Evolutionary conservation across 176 grass and related monocot species (phyloP).

Genomic region (Carex scoparia): DNA sequence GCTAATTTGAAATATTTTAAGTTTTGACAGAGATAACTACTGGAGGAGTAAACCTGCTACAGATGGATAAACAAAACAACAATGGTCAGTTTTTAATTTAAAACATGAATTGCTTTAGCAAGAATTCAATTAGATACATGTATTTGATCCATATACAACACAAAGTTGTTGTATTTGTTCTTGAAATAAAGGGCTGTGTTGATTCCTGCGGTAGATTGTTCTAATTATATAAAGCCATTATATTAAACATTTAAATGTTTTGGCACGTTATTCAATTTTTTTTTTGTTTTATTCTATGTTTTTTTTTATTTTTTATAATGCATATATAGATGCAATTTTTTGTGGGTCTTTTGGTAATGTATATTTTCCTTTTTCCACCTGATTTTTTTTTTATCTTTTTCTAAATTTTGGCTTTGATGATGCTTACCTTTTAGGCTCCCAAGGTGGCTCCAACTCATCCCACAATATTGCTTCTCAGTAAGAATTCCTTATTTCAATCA

Average conservation of each 20-base stretch:
- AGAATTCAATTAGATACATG: neutral
- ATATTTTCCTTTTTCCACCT: no score
- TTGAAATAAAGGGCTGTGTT: neutral
- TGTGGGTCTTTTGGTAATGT: neutral
- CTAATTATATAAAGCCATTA: neutral
- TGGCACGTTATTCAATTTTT: neutral
- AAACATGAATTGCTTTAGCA: neutral
- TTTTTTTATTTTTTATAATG: neutral
- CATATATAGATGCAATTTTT: neutral
- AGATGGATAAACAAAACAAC: constrained; percentile 10
- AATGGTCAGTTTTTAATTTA: neutral
- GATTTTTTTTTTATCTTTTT: neutral
- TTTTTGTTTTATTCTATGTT: neutral
- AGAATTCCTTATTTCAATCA: neutral
- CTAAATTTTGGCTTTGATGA: neutral
- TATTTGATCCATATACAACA: neutral
- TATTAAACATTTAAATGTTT: neutral
- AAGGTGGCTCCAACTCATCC: neutral
- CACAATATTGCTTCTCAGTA: neutral
- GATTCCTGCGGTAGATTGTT: neutral
- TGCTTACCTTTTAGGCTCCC: neutral
- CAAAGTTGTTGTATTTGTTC: neutral
- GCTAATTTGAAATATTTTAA: neutral
- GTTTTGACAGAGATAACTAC: neutral
- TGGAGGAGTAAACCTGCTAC: neutral